Conservation (phyloP, 176 grass and related monocot species). For the Carex myosuroides region DNA sequence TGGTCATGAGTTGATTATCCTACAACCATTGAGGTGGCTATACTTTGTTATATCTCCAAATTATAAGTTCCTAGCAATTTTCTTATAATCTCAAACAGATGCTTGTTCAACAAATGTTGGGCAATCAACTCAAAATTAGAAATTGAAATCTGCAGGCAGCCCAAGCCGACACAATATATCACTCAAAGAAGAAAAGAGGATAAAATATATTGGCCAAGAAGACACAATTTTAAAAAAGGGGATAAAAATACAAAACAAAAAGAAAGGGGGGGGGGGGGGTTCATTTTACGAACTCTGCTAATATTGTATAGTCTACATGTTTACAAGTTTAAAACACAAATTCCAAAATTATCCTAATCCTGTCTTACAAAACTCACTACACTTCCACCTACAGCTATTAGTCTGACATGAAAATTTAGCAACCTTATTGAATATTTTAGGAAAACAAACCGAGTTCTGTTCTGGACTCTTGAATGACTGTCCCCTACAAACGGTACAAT, state of each 20-base stretch:
- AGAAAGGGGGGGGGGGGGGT: not conserved
- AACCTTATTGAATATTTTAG: not conserved
- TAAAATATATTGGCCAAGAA: no score
- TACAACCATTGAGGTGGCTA: not conserved
- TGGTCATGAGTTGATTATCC: no score
- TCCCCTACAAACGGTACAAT: not conserved
- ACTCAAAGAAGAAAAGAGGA: not conserved
- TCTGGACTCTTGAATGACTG: not conserved
- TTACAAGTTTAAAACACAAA: constrained; percentile 18
- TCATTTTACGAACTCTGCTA: not conserved
- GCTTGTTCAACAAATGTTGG: not conserved
- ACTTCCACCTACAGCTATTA: constrained; percentile 16
- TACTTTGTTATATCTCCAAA: not conserved
- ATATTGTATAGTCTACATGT: constrained; percentile 20
- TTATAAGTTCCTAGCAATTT: not conserved
- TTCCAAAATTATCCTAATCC: constrained; percentile 1
- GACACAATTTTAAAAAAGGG: no score
- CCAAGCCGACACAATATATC: not conserved
- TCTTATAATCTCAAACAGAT: not conserved
- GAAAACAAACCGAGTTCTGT: not conserved
- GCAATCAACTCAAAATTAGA: not conserved
- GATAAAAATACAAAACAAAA: no score
- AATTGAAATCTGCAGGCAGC: not conserved
- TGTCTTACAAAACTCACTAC: constrained; percentile 13
- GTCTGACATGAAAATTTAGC: not conserved